Conservation (phyloP, 768 basidiomycete species). For the Cystofilobasidium capitatum region DNA sequence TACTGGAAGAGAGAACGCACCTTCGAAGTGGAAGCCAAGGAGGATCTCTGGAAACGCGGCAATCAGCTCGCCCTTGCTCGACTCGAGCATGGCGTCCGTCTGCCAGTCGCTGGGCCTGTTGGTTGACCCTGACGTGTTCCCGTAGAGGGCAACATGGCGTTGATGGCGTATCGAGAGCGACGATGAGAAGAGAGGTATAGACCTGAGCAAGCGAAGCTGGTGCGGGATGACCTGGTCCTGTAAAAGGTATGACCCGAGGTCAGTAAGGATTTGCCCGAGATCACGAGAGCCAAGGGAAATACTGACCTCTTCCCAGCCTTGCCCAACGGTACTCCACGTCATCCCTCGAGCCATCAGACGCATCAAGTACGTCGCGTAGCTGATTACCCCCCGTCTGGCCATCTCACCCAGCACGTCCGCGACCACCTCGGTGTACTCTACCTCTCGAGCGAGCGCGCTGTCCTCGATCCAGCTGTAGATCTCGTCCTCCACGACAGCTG, state of each 20-base stretch:
- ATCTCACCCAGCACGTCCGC: constrained; percentile 24
- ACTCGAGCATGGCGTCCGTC: background rate
- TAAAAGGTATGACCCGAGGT: background rate
- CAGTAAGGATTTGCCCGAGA: too few species aligned
- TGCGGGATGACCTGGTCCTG: constrained; percentile 6
- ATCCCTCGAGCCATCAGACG: constrained; percentile 17
- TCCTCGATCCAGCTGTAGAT: constrained; percentile 21
- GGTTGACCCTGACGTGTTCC: background rate
- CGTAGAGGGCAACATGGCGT: constrained; percentile 20
- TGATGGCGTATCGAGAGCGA: constrained; percentile 15
- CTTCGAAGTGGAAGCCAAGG: background rate
- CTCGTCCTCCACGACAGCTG: background rate
- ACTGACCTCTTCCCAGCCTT: constrained; percentile 4
- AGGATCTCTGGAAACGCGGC: constrained; percentile 18
- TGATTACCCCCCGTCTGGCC: constrained; percentile 1
- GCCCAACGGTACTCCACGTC: background rate
- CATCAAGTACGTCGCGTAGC: constrained; percentile 9
- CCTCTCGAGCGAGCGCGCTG: constrained; percentile 8
- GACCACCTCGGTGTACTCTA: constrained; percentile 11
- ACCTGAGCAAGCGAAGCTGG: constrained; percentile 11
- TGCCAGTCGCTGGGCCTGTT: background rate
- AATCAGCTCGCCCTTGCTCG: background rate
- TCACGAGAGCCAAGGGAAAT: background rate
- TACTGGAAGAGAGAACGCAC: background rate
- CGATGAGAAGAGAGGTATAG: constrained; percentile 18